Evolutionary conservation across 2,329 filamentous ascomycete genomes (phyloP).

Genomic region (Penicillium sp.): DNA sequence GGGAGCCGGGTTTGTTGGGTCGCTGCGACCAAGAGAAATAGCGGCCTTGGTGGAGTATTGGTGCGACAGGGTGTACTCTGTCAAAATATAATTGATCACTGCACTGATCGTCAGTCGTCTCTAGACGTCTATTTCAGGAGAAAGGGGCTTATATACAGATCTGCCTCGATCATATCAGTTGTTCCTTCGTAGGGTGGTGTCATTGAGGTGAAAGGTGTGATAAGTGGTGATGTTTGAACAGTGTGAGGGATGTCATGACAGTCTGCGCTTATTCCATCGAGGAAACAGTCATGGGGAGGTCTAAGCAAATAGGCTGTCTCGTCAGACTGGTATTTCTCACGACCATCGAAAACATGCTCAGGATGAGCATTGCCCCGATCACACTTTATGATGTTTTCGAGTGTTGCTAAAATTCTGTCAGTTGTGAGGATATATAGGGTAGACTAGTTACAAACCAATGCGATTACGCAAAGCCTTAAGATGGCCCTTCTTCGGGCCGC

Average conservation of each 20-base stretch:
- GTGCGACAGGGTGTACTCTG: slow-evolving; percentile 29
- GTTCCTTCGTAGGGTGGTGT: background rate
- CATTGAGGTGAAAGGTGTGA: background rate
- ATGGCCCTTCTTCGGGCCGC: slow-evolving; percentile 32
- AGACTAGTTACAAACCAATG: slow-evolving; percentile 23
- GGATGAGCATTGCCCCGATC: background rate
- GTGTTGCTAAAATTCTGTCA: background rate
- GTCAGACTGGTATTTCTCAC: background rate
- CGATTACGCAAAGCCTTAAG: slow-evolving; percentile 29
- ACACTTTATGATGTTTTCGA: slow-evolving; percentile 6
- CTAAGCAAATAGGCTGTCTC: background rate
- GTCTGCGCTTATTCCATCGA: background rate
- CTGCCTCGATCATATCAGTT: slow-evolving; percentile 4
- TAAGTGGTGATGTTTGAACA: background rate
- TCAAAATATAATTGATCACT: slow-evolving; percentile 36
- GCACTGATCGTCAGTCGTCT: slow-evolving; percentile 1
- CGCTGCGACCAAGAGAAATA: slow-evolving; percentile 30
- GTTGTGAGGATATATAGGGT: background rate
- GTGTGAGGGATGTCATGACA: background rate
- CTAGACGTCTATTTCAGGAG: too few species aligned
- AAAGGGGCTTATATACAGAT: background rate
- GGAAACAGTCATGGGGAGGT: background rate
- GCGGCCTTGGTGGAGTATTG: slow-evolving; percentile 31
- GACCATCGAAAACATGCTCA: background rate
- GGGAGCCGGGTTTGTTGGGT: slow-evolving; percentile 15